phyloP scores from a whole-genome alignment of 805 yeast species.

The Saccharomycopsis guyanensis region DNA sequence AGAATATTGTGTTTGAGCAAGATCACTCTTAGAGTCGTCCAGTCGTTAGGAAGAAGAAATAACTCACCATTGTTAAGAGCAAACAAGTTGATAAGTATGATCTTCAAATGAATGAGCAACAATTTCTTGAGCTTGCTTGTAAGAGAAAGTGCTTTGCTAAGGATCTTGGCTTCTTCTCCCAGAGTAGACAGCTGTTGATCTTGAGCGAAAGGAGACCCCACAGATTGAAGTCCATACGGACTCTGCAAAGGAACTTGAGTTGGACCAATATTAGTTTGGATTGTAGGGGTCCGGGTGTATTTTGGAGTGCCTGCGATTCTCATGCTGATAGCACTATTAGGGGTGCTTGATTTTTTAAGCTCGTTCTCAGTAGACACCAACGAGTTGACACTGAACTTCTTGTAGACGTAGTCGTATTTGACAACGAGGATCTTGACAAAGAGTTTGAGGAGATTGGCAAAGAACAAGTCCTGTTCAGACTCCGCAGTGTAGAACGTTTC shows the following conservation, averaged over 20 bases:
- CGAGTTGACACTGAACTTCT: constrained; percentile 3
- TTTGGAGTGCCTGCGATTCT: no score
- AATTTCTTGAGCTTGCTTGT: constrained; percentile 4
- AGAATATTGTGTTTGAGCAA: constrained; percentile 16
- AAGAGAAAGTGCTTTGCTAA: not conserved
- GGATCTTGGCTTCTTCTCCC: not conserved
- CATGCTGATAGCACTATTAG: not conserved
- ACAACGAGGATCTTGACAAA: constrained; percentile 12
- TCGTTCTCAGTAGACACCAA: constrained; percentile 1
- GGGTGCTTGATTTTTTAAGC: not conserved
- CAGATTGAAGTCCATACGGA: constrained; percentile 17
- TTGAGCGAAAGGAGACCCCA: constrained; percentile 10
- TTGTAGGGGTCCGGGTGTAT: not conserved
- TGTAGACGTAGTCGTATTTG: constrained; percentile 15
- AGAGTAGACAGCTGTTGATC: no score
- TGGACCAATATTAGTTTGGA: not conserved
- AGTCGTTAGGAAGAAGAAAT: constrained; percentile 18
- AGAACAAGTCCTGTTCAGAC: constrained; percentile 2
- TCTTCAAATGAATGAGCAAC: constrained; percentile 10
- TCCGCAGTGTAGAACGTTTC: constrained; percentile 3
- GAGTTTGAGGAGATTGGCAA: constrained; percentile 12
- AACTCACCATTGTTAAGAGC: constrained; percentile 18
- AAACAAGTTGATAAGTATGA: constrained; percentile 17
- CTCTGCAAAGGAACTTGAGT: constrained; percentile 6
- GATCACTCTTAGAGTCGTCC: constrained; percentile 14